Conservation (phyloP, 1,139 yeast species). For the Debaryomyces udenii region DNA sequence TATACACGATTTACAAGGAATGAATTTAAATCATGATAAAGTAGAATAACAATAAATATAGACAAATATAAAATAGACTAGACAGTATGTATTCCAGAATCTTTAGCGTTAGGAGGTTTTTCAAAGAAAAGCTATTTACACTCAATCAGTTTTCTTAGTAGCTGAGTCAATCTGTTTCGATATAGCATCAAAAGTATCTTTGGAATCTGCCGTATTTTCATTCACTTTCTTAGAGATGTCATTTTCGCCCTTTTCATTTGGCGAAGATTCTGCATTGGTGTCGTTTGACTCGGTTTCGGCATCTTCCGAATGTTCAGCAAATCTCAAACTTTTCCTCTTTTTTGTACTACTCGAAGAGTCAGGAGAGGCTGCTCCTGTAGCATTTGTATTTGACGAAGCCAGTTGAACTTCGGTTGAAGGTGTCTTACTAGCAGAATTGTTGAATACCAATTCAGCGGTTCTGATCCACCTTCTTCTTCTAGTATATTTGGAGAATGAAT, state of each 20-base stretch:
- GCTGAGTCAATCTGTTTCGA: slow-evolving; percentile 2
- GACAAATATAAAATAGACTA: too few species aligned
- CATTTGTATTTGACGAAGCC: slow-evolving; percentile 5
- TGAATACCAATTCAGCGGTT: slow-evolving; percentile 80
- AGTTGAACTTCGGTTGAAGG: slow-evolving; percentile 15
- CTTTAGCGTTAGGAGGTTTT: too few species aligned
- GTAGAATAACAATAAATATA: too few species aligned
- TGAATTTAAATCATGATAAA: too few species aligned
- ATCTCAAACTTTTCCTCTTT: slow-evolving; percentile 43
- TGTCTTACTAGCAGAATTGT: slow-evolving; percentile 16
- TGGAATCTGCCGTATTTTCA: slow-evolving; percentile 1
- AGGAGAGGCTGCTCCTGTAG: slow-evolving; percentile 9
- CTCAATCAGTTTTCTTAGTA: slow-evolving; percentile 6
- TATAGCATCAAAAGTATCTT: not conserved
- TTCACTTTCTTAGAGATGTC: slow-evolving; percentile 14
- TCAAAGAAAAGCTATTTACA: slow-evolving; percentile 2
- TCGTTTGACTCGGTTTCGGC: slow-evolving; percentile 15
- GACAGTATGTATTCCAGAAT: too few species aligned
- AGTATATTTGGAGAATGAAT: slow-evolving; percentile 86
- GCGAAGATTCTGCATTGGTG: slow-evolving; percentile 10
- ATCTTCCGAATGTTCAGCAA: slow-evolving; percentile 31
- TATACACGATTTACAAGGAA: too few species aligned
- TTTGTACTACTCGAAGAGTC: slow-evolving; percentile 16
- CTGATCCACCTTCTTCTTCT: slow-evolving; percentile 95
- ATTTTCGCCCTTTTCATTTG: slow-evolving; percentile 8